These are phyloP conservation scores for Cucumis variabilis DNA, from an alignment of 331 rosid genomes.

Conservation along the genomic window DNA sequence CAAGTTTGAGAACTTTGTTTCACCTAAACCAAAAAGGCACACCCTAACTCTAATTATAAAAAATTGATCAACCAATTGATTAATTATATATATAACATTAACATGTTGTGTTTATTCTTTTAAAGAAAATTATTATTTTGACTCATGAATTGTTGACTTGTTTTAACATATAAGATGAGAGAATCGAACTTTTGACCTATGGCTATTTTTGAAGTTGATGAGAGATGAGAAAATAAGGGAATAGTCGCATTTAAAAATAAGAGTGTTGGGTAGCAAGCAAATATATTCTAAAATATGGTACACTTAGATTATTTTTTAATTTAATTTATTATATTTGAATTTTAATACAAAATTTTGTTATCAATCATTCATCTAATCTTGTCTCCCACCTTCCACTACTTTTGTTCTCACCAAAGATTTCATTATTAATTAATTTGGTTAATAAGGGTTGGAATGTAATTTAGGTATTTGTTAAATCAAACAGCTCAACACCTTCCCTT, in stretches of 20 bases:
- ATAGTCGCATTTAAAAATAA: not conserved
- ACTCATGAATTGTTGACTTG: too few relatives aligned
- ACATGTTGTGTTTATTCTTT: not conserved
- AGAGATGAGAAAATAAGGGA: too few relatives aligned
- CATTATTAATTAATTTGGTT: not conserved
- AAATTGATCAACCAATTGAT: too few relatives aligned
- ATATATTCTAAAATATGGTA: not conserved
- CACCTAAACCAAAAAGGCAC: not conserved
- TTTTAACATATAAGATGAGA: too few relatives aligned
- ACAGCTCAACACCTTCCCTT: constrained; percentile 17
- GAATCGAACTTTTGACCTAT: too few relatives aligned
- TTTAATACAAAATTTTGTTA: not conserved
- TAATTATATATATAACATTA: not conserved
- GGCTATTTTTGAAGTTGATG: too few relatives aligned
- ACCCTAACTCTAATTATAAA: not conserved
- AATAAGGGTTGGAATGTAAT: constrained; percentile 1
- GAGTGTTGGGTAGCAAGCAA: not conserved
- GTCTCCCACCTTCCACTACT: constrained; percentile 31
- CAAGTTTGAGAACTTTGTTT: not conserved
- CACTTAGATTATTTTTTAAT: not conserved
- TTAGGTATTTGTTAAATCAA: constrained; percentile 8
- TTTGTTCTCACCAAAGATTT: constrained; percentile 8
- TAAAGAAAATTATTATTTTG: too few relatives aligned
- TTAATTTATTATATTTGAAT: not conserved
- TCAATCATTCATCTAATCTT: constrained; percentile 21